Percentiles rank a stretch among this genome's conserved stretches.
Evolutionary conservation across 148 eudicot genomes (phyloP).

Genomic region (Nyssa sinensis): DNA sequence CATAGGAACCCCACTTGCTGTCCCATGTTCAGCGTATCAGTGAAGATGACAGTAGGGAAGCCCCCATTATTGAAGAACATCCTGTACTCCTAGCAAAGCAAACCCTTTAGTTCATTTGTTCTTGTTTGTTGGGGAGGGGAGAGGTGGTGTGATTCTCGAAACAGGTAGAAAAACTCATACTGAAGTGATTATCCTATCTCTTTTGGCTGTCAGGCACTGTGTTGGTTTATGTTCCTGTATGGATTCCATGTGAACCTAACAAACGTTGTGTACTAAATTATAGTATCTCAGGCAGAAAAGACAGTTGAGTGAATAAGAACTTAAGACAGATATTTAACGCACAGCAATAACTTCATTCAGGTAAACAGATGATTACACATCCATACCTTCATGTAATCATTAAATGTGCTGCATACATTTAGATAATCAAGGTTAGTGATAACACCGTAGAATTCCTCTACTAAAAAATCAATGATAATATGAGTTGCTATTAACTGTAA

Average conservation of each 20-base stretch:
- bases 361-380: not conserved
- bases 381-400: not conserved
- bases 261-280: not conserved
- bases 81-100: slow-evolving; percentile 11
- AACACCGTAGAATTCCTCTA: not conserved
- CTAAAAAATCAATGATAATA: not conserved
- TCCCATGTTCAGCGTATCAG: slow-evolving; percentile 15
- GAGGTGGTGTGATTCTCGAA: not conserved
- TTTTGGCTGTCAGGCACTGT: slow-evolving; percentile 7
- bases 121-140: not conserved
- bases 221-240: not conserved
- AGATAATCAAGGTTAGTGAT: not conserved
- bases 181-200: not conserved
- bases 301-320: not conserved
- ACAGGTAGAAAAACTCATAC: no score
- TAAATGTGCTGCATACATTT: not conserved
- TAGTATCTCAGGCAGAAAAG: not conserved
- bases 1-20: slow-evolving; percentile 36
- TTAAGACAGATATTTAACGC: not conserved
- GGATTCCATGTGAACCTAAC: slow-evolving; percentile 19
- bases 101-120: not conserved
- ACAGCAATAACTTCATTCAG: not conserved
- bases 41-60: slow-evolving; percentile 12
- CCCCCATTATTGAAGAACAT: slow-evolving; percentile 19
- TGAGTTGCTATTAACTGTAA: slow-evolving; percentile 2